phyloP scores from a whole-genome alignment of 129 eudicot genomes.

The Oenanthe sinensis region DNA sequence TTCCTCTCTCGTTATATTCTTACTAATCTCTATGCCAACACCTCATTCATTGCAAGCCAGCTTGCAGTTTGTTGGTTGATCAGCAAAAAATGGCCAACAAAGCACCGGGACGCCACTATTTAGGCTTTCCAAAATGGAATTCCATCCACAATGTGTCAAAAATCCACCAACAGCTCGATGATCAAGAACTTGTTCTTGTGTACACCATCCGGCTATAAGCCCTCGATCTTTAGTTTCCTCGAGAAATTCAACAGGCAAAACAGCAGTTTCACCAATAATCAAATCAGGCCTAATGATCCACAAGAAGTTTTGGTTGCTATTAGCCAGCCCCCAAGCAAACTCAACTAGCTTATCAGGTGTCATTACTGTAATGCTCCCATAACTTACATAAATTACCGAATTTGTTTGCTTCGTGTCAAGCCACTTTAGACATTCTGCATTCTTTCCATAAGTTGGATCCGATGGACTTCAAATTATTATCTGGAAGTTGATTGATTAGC shows the following conservation, averaged over 20 bases:
- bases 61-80: neutral
- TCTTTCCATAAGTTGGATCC: slow-evolving; percentile 8
- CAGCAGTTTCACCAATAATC: neutral
- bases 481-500: neutral
- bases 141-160: slow-evolving; percentile 12
- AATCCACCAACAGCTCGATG: slow-evolving; percentile 1
- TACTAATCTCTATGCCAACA: neutral
- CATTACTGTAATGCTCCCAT: slow-evolving; percentile 7
- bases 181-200: neutral
- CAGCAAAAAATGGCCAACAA: slow-evolving; percentile 2
- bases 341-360: neutral
- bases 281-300: slow-evolving; percentile 4
- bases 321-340: slow-evolving; percentile 10
- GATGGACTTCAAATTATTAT: neutral
- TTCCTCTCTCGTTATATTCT: neutral
- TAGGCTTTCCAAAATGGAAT: slow-evolving; percentile 3
- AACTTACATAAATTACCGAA: neutral
- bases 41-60: neutral
- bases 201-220: neutral
- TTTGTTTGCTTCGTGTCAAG: neutral
- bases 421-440: slow-evolving; percentile 3
- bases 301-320: slow-evolving; percentile 3
- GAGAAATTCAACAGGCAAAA: neutral
- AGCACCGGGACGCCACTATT: neutral
- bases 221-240: slow-evolving; percentile 3